phyloP scores from a whole-genome alignment of 345 rosid genomes.

The Capsella bursapastoris region DNA sequence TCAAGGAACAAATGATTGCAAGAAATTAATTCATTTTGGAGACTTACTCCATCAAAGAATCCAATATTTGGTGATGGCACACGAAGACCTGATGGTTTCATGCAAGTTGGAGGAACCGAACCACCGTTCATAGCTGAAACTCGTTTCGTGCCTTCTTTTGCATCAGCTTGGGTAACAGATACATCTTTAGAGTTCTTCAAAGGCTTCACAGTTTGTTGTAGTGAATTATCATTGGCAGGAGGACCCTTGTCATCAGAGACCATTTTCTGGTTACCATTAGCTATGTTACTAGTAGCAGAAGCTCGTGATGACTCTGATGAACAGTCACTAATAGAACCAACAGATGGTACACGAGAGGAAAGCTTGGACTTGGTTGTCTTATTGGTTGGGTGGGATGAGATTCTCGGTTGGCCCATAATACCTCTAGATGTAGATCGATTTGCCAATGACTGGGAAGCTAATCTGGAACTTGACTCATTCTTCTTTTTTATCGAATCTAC shows the following conservation, averaged over 20 bases:
- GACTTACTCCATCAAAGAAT: conserved; percentile 95
- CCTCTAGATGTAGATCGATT: conserved; percentile 49
- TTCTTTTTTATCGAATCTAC: conserved; percentile 45
- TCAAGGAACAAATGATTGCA: neutral
- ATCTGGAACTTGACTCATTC: conserved; percentile 48
- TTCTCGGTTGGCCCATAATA: conserved; percentile 49
- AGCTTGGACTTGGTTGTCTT: conserved; percentile 55
- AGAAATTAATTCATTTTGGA: conserved; percentile 15
- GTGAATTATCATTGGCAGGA: conserved; percentile 27
- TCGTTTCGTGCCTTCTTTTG: conserved; percentile 48
- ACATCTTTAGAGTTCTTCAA: conserved; percentile 46
- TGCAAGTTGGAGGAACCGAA: conserved; percentile 41
- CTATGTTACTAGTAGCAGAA: conserved; percentile 46
- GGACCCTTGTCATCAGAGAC: conserved; percentile 32
- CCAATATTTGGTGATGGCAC: conserved; percentile 95
- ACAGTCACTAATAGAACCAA: conserved; percentile 81
- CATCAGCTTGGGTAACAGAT: conserved; percentile 47
- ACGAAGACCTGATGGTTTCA: conserved; percentile 83
- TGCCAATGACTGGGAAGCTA: conserved; percentile 47
- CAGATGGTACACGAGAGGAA: conserved; percentile 62
- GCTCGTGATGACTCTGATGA: conserved; percentile 68
- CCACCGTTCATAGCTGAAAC: conserved; percentile 49
- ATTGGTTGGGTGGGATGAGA: conserved; percentile 49
- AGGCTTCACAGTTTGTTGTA: conserved; percentile 42
- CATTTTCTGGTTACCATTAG: conserved; percentile 27